A percentile compares a stretch with the other conserved stretches of the same genome.
Evolutionary conservation across 345 rosid species (phyloP).

Genomic region (Microthlaspi erraticum): DNA sequence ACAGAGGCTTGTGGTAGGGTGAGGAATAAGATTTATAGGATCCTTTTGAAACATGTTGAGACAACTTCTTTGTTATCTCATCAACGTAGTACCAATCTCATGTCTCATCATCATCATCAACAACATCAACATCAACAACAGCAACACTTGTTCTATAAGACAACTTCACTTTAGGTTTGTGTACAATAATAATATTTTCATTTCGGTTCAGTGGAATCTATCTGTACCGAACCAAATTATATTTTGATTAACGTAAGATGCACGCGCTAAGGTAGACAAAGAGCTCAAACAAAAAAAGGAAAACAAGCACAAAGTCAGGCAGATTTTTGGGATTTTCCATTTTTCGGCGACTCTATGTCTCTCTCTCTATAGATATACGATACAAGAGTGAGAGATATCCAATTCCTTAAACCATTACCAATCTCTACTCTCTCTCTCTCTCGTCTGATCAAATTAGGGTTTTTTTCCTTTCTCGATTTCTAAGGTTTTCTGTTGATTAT

Average conservation of each 20-base stretch:
- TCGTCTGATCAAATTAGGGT: neutral
- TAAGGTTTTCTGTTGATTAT: neutral
- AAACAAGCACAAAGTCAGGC: too few relatives aligned
- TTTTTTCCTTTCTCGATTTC: neutral
- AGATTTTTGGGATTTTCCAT: too few relatives aligned
- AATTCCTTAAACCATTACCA: neutral
- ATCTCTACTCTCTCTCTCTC: neutral
- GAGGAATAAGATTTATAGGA: constrained; percentile 66
- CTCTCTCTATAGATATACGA: too few relatives aligned
- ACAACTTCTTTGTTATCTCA: constrained; percentile 53
- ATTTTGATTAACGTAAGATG: too few relatives aligned
- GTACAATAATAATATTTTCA: neutral
- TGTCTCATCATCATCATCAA: constrained; percentile 24
- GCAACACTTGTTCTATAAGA: constrained; percentile 13
- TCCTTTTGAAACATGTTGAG: constrained; percentile 70
- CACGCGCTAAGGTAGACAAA: too few relatives aligned
- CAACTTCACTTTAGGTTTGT: neutral
- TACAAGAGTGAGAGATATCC: too few relatives aligned
- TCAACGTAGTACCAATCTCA: constrained; percentile 26
- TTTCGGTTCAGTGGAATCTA: neutral
- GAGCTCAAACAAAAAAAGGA: too few relatives aligned
- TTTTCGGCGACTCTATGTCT: too few relatives aligned
- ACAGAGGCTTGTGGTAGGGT: constrained; percentile 55
- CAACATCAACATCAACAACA: too few relatives aligned
- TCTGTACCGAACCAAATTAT: neutral